A percentile compares a stretch with the other conserved stretches of the same genome.
These are phyloP conservation scores for Sapria himalayana DNA, from an alignment of 345 rosid genomes.

Conservation along the genomic window DNA sequence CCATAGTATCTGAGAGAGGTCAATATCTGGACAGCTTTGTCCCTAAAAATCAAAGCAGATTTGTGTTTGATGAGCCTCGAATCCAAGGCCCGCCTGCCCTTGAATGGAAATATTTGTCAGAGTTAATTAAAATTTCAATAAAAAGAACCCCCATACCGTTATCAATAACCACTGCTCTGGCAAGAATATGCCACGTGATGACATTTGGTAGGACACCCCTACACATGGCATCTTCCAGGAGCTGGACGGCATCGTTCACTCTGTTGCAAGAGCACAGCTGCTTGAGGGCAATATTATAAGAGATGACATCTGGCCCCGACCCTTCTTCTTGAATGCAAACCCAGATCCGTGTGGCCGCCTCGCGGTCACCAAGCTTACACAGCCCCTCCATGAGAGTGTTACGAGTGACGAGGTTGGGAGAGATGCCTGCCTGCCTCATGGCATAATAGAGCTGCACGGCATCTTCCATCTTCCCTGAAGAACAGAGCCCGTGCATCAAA, in stretches of 20 bases:
- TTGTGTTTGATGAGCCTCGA: background rate
- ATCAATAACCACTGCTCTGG: slow-evolving; percentile 33
- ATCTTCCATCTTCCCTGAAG: slow-evolving; percentile 44
- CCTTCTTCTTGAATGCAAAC: slow-evolving; percentile 27
- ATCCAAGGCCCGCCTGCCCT: background rate
- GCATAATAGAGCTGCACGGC: slow-evolving; percentile 36
- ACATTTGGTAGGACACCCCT: slow-evolving; percentile 37
- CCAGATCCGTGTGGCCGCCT: slow-evolving; percentile 50
- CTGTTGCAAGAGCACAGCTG: slow-evolving; percentile 57
- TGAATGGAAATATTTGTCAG: background rate
- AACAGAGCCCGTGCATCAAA: slow-evolving; percentile 60
- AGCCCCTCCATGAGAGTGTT: slow-evolving; percentile 81
- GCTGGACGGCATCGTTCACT: slow-evolving; percentile 32
- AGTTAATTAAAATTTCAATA: too few relatives aligned
- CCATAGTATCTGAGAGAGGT: slow-evolving; percentile 3
- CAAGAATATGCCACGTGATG: slow-evolving; percentile 69
- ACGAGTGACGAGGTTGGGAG: slow-evolving; percentile 63
- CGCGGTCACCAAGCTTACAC: slow-evolving; percentile 34
- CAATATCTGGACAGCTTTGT: background rate
- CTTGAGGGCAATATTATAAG: slow-evolving; percentile 54
- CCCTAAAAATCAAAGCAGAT: background rate
- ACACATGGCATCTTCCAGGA: slow-evolving; percentile 46
- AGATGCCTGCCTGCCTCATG: slow-evolving; percentile 29
- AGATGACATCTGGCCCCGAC: slow-evolving; percentile 50
- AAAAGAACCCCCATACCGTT: too few relatives aligned